A percentile compares a stretch with the other conserved stretches of the same genome.
Conservation (phyloP, 2,329 filamentous ascomycete genomes). For the Aspergillus bombycis region DNA sequence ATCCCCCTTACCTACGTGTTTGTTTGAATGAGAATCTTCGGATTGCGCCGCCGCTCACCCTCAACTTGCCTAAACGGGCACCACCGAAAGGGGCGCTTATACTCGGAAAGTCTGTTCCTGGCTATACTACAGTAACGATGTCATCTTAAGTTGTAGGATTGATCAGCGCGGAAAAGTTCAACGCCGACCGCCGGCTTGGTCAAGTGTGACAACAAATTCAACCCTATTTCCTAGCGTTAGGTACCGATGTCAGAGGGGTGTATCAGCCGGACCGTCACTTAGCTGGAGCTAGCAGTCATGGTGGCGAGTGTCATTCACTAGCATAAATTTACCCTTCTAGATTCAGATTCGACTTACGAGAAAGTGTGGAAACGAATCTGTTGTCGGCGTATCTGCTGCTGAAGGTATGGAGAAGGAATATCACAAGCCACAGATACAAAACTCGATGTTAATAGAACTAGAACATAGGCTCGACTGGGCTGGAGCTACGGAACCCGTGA, state of each 20-base stretch:
- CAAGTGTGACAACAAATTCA: neutral
- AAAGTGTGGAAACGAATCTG: constrained; percentile 22
- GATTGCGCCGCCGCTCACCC: neutral
- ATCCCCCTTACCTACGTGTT: neutral
- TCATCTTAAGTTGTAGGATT: neutral
- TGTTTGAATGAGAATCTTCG: neutral
- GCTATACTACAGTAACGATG: neutral
- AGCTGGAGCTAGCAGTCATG: constrained; percentile 51
- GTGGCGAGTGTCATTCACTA: constrained; percentile 48
- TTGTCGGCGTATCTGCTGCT: constrained; percentile 19
- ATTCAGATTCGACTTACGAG: constrained; percentile 33
- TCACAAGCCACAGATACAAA: neutral
- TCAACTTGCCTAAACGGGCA: no score
- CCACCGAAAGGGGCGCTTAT: neutral
- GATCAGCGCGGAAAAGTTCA: neutral
- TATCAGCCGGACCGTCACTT: constrained; percentile 44
- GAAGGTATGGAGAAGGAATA: constrained; percentile 9
- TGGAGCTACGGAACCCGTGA: neutral
- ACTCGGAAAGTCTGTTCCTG: neutral
- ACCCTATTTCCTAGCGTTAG: neutral
- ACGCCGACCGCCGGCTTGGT: neutral
- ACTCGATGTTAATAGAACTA: neutral
- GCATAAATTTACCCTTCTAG: constrained; percentile 45
- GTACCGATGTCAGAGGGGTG: constrained; percentile 31
- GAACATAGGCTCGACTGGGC: neutral